phyloP scores from a whole-genome alignment of 768 basidiomycete genomes.

The Steccherinum ochraceum region DNA sequence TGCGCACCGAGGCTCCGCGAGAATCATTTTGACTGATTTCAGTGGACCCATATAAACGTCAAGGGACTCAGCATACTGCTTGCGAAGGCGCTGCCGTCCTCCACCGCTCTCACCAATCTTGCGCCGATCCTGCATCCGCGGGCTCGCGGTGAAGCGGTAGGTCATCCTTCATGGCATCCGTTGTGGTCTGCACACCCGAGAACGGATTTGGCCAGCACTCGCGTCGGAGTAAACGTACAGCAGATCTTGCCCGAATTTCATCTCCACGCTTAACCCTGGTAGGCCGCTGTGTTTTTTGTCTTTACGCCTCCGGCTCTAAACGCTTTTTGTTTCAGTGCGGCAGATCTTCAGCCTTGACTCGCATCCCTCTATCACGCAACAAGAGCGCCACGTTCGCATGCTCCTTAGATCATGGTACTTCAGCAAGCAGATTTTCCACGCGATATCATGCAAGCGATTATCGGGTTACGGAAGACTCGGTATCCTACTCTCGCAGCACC shows the following conservation, averaged over 20 bases:
- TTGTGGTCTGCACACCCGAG: neutral
- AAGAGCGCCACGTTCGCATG: neutral
- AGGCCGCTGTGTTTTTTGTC: neutral
- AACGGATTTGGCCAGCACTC: neutral
- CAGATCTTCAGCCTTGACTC: neutral
- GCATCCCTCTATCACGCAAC: neutral
- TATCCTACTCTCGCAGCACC: neutral
- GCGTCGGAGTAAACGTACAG: too few relatives aligned
- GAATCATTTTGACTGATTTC: neutral
- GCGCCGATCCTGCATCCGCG: neutral
- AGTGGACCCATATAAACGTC: neutral
- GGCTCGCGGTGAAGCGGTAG: too few relatives aligned
- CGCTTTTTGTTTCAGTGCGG: too few relatives aligned
- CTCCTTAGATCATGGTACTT: neutral
- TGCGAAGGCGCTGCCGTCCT: neutral
- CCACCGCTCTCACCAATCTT: neutral
- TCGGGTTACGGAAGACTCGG: neutral
- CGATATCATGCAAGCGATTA: neutral
- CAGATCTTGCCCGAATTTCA: neutral
- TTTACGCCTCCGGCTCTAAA: neutral
- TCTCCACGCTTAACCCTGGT: neutral
- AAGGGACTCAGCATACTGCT: neutral
- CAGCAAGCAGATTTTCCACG: neutral
- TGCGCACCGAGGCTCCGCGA: neutral
- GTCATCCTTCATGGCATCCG: neutral